A percentile compares a stretch with the other conserved stretches of the same genome.
These are phyloP conservation scores for Alternaria tenuissima DNA, from an alignment of 2,329 filamentous ascomycete species.

Conservation along the genomic window DNA sequence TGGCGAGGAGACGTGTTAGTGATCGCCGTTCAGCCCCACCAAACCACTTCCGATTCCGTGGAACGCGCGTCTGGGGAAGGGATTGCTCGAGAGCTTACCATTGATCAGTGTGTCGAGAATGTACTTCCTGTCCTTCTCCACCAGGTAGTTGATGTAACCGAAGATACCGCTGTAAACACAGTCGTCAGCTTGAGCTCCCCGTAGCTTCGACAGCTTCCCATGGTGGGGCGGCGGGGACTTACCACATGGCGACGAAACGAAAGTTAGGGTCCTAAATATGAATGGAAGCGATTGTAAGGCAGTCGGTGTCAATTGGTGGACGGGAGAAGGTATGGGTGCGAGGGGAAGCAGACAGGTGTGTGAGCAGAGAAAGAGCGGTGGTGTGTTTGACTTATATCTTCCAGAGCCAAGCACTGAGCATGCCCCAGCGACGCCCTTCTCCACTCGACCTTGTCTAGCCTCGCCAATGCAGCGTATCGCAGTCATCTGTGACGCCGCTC, in stretches of 20 bases:
- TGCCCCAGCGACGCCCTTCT: conserved; percentile 36
- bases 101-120: conserved; percentile 97
- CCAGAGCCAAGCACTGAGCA: conserved; percentile 39
- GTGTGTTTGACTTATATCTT: conserved; percentile 49
- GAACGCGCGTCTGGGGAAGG: conserved; percentile 13
- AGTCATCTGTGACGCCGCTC: conserved; percentile 34
- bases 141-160: conserved; percentile 98
- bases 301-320: conserved; percentile 24
- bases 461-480: conserved; percentile 34
- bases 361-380: conserved; percentile 47
- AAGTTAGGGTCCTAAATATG: conserved; percentile 34
- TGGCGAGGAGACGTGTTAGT: conserved; percentile 53
- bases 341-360: conserved; percentile 25
- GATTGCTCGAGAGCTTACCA: conserved; percentile 66
- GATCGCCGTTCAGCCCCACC: conserved; percentile 14
- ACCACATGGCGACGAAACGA: conserved; percentile 50
- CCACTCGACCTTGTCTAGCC: conserved; percentile 40
- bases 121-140: conserved; percentile 97
- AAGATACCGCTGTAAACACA: conserved; percentile 79
- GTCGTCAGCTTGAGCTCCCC: conserved; percentile 24
- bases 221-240: conserved; percentile 40
- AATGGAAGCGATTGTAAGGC: conserved; percentile 41
- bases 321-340: conserved; percentile 26
- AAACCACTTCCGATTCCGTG: conserved; percentile 2
- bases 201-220: neutral